Base-by-base conservation (phyloP, 352 stramenopile genomes). In the Phytophthora pini region DNA sequence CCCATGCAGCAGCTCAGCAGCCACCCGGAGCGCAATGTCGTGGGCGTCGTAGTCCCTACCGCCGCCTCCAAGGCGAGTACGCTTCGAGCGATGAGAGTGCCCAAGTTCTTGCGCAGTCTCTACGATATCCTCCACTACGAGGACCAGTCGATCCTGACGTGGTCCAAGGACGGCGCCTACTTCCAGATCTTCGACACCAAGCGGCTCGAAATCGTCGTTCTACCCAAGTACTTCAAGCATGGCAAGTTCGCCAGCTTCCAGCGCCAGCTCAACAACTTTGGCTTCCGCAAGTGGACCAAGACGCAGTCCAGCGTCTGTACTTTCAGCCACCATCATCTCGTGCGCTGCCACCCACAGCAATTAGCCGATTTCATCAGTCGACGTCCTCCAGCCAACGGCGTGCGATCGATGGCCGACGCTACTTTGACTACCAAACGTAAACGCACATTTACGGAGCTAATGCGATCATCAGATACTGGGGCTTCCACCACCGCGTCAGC, bases 211-310 rank as follows among this genome's bases (percentile, higher is more conserved):
- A 47, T 90, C 13, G 72, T 88, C 31, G 79, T 98, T 45, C 76
- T 98, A 10, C 92, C 92, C 27, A 90, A 92, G 68, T 98, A 98
- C 79, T 98, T 98, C 68, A 98, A 98, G 68, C 93, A 98, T 74
- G 77, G 85, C 66, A 97, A 93, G 66, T 97, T 98, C 74, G 84
- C 93, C 10, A 97, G 89, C 41, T 94, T 98, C 52, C 88, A 97
- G 63, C 86, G 93, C 10, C 90, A 98, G 61, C 82, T 98, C 39
- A 97, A 97, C 75, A 97, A 98, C 75, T 98, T 98, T 74, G 83
- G 78, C 45, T 98, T 98, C 69, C 79, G 80, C 60, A 94, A 94
- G 72, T 92, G 84, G 84, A 92, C 84, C 64, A 92, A 92, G 70
- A 93, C 84, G 8, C 82, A 88, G 56, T 80, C 82, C 12, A 93